Percentiles rank a stretch among this genome's conserved stretches.
Evolutionary conservation across 2,329 filamentous ascomycete genomes (phyloP).

Genomic region (Ophiostoma piceae): DNA sequence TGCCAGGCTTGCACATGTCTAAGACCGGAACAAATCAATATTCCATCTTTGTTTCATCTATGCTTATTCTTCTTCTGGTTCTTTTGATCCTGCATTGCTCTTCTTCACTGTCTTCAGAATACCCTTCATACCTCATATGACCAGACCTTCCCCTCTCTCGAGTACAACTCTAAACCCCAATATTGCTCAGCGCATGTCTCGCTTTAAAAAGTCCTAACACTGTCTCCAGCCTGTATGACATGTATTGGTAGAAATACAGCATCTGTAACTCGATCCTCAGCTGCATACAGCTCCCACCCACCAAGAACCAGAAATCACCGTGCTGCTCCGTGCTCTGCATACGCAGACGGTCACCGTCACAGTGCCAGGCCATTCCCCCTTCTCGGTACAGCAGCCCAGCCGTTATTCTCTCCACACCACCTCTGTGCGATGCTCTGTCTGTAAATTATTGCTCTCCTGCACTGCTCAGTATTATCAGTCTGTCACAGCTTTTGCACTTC

Average conservation of each 20-base stretch:
- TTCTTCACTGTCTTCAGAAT: no score
- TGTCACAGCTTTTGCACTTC: no score
- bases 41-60: not conserved
- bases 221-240: not conserved
- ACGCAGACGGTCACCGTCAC: not conserved
- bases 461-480: not conserved
- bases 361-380: not conserved
- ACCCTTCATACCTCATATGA: no score
- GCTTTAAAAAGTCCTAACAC: not conserved
- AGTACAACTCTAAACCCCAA: not conserved
- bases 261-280: not conserved
- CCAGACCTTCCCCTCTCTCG: no score
- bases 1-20: not conserved
- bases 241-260: not conserved
- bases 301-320: not conserved
- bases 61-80: not conserved
- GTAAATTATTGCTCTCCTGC: not conserved
- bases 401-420: not conserved
- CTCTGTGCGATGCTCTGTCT: not conserved
- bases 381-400: constrained; percentile 4
- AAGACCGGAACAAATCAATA: constrained; percentile 11
- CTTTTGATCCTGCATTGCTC: not conserved
- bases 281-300: not conserved
- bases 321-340: not conserved
- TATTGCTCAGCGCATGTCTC: constrained; percentile 9